phyloP scores from a whole-genome alignment of 2,329 filamentous ascomycete genomes.

The Botrytis aclada region DNA sequence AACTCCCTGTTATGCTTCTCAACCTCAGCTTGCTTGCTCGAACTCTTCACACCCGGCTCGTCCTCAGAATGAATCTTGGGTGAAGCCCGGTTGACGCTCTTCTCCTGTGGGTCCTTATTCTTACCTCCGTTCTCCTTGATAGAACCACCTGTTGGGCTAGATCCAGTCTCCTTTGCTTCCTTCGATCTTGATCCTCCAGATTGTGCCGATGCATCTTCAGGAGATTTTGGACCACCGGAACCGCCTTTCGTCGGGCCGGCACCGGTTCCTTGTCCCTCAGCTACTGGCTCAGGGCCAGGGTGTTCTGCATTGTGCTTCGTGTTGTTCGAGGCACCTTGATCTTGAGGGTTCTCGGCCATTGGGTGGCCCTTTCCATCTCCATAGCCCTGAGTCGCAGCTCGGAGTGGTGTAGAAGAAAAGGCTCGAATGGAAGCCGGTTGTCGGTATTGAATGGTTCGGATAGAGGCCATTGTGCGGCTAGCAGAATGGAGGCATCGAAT shows the following conservation, averaged over 20 bases:
- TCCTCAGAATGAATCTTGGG: slow-evolving; percentile 25
- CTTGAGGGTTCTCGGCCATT: slow-evolving; percentile 39
- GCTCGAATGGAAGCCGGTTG: slow-evolving; percentile 22
- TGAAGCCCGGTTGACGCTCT: slow-evolving; percentile 12
- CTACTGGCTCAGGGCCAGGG: slow-evolving; percentile 43
- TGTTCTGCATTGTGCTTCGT: slow-evolving; percentile 42
- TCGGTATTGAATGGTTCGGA: slow-evolving; percentile 14
- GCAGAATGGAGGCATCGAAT: slow-evolving; percentile 3
- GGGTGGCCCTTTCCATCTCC: slow-evolving; percentile 44
- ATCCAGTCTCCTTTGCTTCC: slow-evolving; percentile 42
- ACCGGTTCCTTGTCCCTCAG: slow-evolving; percentile 42
- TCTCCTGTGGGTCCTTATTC: slow-evolving; percentile 16
- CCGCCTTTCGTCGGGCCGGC: slow-evolving; percentile 40
- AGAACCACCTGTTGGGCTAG: slow-evolving; percentile 34
- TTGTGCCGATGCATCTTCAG: slow-evolving; percentile 39
- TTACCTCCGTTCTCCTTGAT: slow-evolving; percentile 31
- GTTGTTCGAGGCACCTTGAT: slow-evolving; percentile 38
- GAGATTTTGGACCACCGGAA: slow-evolving; percentile 26
- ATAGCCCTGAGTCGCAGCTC: slow-evolving; percentile 38
- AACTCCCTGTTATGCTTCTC: slow-evolving; percentile 58
- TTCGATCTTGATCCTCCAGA: slow-evolving; percentile 43
- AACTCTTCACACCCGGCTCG: slow-evolving; percentile 27
- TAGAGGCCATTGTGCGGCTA: neutral
- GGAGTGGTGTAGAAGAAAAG: slow-evolving; percentile 25
- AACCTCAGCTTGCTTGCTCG: slow-evolving; percentile 55